A percentile compares a stretch with the other conserved stretches of the same genome.
Conservation (phyloP, 1,284 basidiomycete genomes). For the Sparassis latifolia region DNA sequence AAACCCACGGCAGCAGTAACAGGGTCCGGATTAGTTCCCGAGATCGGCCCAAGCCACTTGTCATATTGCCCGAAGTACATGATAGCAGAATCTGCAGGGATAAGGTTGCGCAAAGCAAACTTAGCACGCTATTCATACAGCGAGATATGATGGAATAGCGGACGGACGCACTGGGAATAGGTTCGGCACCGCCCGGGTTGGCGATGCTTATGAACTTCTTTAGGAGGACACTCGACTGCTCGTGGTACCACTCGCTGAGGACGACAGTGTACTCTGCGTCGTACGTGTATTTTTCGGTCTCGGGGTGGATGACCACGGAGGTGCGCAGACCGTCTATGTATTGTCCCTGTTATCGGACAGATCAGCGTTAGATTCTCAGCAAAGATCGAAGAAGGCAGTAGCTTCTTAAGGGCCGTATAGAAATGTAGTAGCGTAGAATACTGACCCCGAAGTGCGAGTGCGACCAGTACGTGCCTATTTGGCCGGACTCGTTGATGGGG, state of each 20-base stretch:
- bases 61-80: constrained; percentile 82
- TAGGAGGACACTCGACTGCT: constrained; percentile 60
- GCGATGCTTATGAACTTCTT: constrained; percentile 68
- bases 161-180: constrained; percentile 51
- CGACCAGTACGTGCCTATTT: constrained; percentile 88
- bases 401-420: neutral
- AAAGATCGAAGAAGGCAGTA: neutral
- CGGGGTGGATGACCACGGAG: constrained; percentile 70
- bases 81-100: constrained; percentile 59
- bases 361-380: neutral
- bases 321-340: constrained; percentile 84
- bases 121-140: neutral
- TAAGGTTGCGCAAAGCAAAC: too few species aligned
- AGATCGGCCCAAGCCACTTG: constrained; percentile 58
- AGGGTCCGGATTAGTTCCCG: constrained; percentile 39
- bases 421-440: neutral
- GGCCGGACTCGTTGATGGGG: constrained; percentile 64
- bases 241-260: constrained; percentile 59
- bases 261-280: constrained; percentile 91
- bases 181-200: constrained; percentile 84
- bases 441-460: constrained; percentile 65
- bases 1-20: constrained; percentile 61
- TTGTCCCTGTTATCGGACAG: constrained; percentile 54
- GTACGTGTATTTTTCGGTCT: constrained; percentile 61
- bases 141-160: neutral